These are phyloP conservation scores for Grosmannia penicillata DNA, from an alignment of 2,329 filamentous ascomycete species.

Conservation along the genomic window DNA sequence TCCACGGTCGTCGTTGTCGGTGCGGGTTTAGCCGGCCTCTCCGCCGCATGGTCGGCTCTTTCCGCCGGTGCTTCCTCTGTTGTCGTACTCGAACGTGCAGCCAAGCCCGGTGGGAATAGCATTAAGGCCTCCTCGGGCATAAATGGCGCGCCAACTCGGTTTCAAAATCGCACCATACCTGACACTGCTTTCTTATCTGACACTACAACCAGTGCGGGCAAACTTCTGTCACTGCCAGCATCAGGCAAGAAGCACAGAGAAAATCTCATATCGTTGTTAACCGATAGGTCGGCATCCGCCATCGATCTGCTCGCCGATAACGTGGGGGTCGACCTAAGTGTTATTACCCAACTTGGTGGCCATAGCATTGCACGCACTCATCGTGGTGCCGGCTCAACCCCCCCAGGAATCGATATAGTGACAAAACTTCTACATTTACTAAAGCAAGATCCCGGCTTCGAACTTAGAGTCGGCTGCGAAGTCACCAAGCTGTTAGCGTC, in stretches of 20 bases:
- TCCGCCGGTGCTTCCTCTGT: slow-evolving; percentile 32
- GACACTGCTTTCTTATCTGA: slow-evolving; percentile 36
- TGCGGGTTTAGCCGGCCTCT: slow-evolving; percentile 48
- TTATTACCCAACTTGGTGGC: slow-evolving; percentile 80
- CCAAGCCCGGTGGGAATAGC: slow-evolving; percentile 73
- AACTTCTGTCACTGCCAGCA: slow-evolving; percentile 16
- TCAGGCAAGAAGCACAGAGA: slow-evolving; percentile 16
- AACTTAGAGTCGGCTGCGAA: slow-evolving; percentile 33
- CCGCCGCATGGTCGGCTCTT: slow-evolving; percentile 42
- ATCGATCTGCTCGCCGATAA: slow-evolving; percentile 98
- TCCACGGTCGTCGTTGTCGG: slow-evolving; percentile 42
- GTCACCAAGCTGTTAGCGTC: slow-evolving; percentile 34
- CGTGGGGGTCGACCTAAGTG: slow-evolving; percentile 92
- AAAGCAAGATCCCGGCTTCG: slow-evolving; percentile 27
- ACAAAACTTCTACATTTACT: slow-evolving; percentile 55
- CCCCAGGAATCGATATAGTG: slow-evolving; percentile 99
- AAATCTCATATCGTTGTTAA: slow-evolving; percentile 84
- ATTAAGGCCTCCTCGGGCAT: slow-evolving; percentile 98
- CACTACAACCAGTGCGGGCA: slow-evolving; percentile 41
- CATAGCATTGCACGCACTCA: slow-evolving; percentile 95
- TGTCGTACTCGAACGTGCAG: slow-evolving; percentile 41
- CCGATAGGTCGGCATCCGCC: slow-evolving; percentile 92
- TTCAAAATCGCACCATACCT: slow-evolving; percentile 26
- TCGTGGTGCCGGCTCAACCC: slow-evolving; percentile 97
- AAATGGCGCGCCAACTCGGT: slow-evolving; percentile 90